Evolutionary conservation across 148 eudicot genomes (phyloP).

Genomic region (Nyssa sinensis): DNA sequence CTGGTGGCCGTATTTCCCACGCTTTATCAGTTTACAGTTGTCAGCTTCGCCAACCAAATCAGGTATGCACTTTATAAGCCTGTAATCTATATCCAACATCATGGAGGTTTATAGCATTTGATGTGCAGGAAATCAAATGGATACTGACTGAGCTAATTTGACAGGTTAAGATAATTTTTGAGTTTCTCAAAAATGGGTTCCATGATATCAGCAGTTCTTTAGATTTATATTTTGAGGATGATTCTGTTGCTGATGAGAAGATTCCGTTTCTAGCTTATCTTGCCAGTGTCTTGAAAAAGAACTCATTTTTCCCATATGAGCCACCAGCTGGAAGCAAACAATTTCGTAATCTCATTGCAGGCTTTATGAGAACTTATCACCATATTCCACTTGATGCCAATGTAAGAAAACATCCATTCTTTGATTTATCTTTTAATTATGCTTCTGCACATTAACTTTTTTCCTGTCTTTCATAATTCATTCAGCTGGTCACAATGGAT

Average conservation of each 20-base stretch:
- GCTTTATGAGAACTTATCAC: constrained; percentile 86
- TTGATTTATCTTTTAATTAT: constrained; percentile 5
- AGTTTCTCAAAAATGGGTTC: constrained; percentile 82
- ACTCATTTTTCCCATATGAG: constrained; percentile 72
- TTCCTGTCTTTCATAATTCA: background rate
- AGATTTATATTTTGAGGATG: constrained; percentile 89
- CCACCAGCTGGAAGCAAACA: constrained; percentile 84
- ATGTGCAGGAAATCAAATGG: background rate
- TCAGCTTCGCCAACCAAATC: constrained; percentile 89
- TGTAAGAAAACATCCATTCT: constrained; percentile 40
- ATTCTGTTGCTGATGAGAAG: constrained; percentile 95
- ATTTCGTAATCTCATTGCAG: constrained; percentile 81
- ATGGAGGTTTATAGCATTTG: constrained; percentile 7
- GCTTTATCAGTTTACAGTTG: constrained; percentile 95
- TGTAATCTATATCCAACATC: background rate
- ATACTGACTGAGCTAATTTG: constrained; percentile 21
- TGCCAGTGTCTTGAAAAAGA: constrained; percentile 62
- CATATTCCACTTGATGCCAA: constrained; percentile 74
- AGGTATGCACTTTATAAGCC: constrained; percentile 34
- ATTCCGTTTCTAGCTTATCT: constrained; percentile 95
- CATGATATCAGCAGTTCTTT: constrained; percentile 85
- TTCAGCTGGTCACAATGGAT: no score
- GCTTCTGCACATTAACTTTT: background rate
- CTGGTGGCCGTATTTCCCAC: constrained; percentile 95
- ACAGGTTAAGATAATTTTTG: constrained; percentile 90